phyloP scores from a whole-genome alignment of 1,284 basidiomycete genomes.

The Rhodotorula sp. region DNA sequence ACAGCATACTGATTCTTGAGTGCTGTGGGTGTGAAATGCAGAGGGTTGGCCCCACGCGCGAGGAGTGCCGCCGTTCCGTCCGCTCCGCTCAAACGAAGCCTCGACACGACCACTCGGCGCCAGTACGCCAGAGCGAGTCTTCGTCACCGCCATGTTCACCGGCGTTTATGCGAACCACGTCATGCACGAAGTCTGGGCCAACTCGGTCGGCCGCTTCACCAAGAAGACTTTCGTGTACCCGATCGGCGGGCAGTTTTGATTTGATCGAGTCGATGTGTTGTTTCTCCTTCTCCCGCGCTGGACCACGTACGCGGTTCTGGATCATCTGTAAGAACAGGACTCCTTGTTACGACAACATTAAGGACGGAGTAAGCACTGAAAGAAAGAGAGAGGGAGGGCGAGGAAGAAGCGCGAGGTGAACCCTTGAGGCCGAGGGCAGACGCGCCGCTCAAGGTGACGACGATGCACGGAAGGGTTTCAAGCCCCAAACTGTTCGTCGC shows the following conservation, averaged over 20 bases:
- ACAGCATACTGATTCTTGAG: no score
- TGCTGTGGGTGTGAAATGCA: neutral
- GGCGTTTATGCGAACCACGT: slow-evolving; percentile 8
- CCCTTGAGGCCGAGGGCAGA: neutral
- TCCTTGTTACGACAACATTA: neutral
- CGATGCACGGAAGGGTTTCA: neutral
- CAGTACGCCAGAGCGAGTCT: neutral
- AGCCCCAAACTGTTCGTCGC: slow-evolving; percentile 8
- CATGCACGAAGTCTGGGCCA: slow-evolving; percentile 3
- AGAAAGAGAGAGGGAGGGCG: neutral
- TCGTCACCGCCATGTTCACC: slow-evolving; percentile 16
- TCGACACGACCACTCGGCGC: slow-evolving; percentile 2
- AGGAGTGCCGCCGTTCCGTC: slow-evolving; percentile 8
- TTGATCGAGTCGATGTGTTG: neutral
- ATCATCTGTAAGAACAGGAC: no score
- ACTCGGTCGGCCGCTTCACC: slow-evolving; percentile 4
- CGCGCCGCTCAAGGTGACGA: neutral
- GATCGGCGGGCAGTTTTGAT: slow-evolving; percentile 14
- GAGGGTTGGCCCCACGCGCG: slow-evolving; percentile 12
- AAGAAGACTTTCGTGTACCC: slow-evolving; percentile 10
- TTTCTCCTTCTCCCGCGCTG: neutral
- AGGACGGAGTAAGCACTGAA: neutral
- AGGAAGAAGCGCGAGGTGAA: no score
- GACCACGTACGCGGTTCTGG: no score
- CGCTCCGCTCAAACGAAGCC: neutral